These are phyloP conservation scores for Tolypocladium guangdongense DNA, from an alignment of 2,329 filamentous ascomycete genomes.

Conservation along the genomic window DNA sequence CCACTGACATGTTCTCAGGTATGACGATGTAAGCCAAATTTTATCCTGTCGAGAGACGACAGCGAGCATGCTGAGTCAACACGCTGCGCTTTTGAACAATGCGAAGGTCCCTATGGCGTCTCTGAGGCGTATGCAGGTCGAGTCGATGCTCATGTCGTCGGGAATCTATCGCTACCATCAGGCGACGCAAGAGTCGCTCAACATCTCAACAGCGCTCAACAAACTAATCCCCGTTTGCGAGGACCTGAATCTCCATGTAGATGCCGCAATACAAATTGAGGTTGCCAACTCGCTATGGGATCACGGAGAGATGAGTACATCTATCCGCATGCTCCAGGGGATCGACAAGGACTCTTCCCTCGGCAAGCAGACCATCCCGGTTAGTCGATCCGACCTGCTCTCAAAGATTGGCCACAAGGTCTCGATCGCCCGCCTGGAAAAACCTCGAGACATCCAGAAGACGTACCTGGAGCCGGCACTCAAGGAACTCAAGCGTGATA, in stretches of 20 bases:
- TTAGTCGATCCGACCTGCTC: slow-evolving; percentile 69
- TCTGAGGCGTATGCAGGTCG: slow-evolving; percentile 61
- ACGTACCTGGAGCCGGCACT: slow-evolving; percentile 79
- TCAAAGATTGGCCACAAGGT: slow-evolving; percentile 83
- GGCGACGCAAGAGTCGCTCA: slow-evolving; percentile 76
- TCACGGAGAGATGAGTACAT: slow-evolving; percentile 78
- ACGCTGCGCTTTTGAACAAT: slow-evolving; percentile 48
- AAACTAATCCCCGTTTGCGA: slow-evolving; percentile 62
- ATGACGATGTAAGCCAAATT: slow-evolving; percentile 68
- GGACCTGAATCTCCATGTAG: slow-evolving; percentile 62
- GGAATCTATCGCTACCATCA: slow-evolving; percentile 68
- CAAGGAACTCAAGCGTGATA: slow-evolving; percentile 61
- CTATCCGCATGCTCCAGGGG: slow-evolving; percentile 77
- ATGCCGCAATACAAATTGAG: slow-evolving; percentile 69
- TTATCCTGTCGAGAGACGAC: slow-evolving; percentile 75
- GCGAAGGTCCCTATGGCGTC: slow-evolving; percentile 51
- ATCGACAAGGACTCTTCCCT: slow-evolving; percentile 51
- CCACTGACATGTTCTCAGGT: slow-evolving; percentile 32
- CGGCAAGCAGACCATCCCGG: slow-evolving; percentile 56
- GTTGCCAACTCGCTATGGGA: slow-evolving; percentile 88
- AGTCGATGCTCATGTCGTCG: slow-evolving; percentile 66
- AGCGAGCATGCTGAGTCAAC: slow-evolving; percentile 67
- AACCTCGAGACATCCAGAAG: slow-evolving; percentile 79
- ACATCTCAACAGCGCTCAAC: slow-evolving; percentile 72
- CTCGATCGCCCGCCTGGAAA: slow-evolving; percentile 81